Conservation (phyloP, 768 basidiomycete genomes). For the Leucocoprinus leucothites region DNA sequence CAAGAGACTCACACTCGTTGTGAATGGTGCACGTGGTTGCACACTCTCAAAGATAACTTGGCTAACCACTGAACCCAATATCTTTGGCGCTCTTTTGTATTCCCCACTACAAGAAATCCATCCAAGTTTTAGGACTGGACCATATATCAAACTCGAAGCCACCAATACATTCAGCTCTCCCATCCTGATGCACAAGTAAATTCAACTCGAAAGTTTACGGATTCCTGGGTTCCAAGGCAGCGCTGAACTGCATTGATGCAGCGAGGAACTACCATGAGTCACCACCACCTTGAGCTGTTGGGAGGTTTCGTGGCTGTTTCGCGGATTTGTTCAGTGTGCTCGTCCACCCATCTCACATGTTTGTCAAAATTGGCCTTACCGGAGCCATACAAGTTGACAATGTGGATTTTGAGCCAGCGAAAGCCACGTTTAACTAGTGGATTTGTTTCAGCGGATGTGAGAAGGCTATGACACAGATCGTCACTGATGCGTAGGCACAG, state of each 20-base stretch:
- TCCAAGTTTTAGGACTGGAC: too few species aligned
- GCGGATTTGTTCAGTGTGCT: conserved; percentile 71
- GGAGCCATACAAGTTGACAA: conserved; percentile 89
- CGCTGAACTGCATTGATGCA: conserved; percentile 81
- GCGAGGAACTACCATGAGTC: conserved; percentile 99
- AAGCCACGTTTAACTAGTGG: conserved; percentile 82
- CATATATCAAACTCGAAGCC: too few species aligned
- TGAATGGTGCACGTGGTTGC: too few species aligned
- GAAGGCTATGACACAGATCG: conserved; percentile 84
- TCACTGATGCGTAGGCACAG: conserved; percentile 94
- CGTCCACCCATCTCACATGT: conserved; percentile 74
- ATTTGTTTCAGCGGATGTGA: conserved; percentile 77
- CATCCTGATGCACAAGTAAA: conserved; percentile 96
- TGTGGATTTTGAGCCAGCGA: conserved; percentile 93
- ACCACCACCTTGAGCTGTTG: conserved; percentile 69
- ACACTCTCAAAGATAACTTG: too few species aligned
- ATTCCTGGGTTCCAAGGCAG: conserved; percentile 43
- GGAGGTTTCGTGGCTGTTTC: conserved; percentile 50
- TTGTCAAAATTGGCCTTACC: conserved; percentile 96
- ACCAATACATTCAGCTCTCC: too few species aligned
- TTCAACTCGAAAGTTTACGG: conserved; percentile 63
- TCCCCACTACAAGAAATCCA: too few species aligned
- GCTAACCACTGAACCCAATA: too few species aligned
- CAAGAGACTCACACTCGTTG: too few species aligned
- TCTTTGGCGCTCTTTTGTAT: too few species aligned